A percentile compares a stretch with the other conserved stretches of the same genome.
Conservation (phyloP, 768 basidiomycete genomes). For the Paxillus rubicundulus region DNA sequence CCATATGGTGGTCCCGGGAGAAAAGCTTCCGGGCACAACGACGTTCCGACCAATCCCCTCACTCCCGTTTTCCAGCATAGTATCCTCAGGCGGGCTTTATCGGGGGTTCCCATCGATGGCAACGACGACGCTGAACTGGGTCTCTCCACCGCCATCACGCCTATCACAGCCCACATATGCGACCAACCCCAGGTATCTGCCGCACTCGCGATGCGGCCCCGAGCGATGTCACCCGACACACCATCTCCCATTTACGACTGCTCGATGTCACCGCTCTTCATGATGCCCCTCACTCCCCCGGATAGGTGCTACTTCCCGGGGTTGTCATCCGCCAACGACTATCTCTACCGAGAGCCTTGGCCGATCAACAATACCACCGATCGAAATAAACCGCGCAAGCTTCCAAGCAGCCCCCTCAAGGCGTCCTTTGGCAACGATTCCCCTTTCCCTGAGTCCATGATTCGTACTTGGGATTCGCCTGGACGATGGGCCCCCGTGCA, state of each 20-base stretch:
- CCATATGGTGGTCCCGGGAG: too few relatives aligned
- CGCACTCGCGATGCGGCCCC: neutral
- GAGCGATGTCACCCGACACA: slow-evolving; percentile 9
- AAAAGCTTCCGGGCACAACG: neutral
- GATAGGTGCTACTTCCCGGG: slow-evolving; percentile 22
- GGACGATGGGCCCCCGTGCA: slow-evolving; percentile 6
- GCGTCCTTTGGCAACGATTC: slow-evolving; percentile 6
- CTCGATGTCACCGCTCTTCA: slow-evolving; percentile 1
- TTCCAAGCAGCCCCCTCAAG: slow-evolving; percentile 23
- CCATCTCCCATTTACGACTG: slow-evolving; percentile 8
- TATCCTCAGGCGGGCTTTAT: slow-evolving; percentile 14
- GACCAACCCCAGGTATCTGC: neutral
- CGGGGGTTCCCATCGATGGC: slow-evolving; percentile 13
- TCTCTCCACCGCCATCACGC: slow-evolving; percentile 1
- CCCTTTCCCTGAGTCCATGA: slow-evolving; percentile 2
- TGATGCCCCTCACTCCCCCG: slow-evolving; percentile 23
- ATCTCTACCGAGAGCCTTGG: slow-evolving; percentile 23
- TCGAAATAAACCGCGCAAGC: slow-evolving; percentile 4
- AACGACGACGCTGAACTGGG: slow-evolving; percentile 16
- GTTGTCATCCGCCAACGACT: slow-evolving; percentile 16
- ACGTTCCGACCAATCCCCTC: neutral
- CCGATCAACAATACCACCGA: slow-evolving; percentile 8
- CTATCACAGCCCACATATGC: neutral
- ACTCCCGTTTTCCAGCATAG: neutral
- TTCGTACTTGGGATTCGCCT: neutral